These are phyloP conservation scores for Euphorbia peplus DNA, from an alignment of 345 rosid genomes.

Conservation along the genomic window DNA sequence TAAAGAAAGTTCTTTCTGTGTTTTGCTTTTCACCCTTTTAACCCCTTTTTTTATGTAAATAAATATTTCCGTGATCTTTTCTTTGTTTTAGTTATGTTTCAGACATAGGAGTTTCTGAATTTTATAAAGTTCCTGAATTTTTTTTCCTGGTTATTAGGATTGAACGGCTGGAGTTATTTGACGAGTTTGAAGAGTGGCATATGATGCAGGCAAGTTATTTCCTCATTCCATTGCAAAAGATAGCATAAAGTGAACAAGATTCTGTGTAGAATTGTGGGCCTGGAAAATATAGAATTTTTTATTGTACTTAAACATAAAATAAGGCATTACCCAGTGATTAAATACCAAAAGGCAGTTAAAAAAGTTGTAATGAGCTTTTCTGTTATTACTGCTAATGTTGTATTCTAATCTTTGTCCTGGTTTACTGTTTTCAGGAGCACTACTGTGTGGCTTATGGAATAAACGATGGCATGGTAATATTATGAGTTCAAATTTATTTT, in stretches of 20 bases:
- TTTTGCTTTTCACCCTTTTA: conserved; percentile 6
- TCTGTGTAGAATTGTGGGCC: conserved; percentile 11
- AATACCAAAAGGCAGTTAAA: neutral
- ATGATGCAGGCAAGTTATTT: conserved; percentile 92
- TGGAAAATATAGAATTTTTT: conserved; percentile 8
- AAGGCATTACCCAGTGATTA: conserved; percentile 8
- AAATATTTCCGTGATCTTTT: neutral
- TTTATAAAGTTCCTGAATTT: conserved; percentile 24
- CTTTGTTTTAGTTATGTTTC: conserved; percentile 2
- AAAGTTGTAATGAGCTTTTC: conserved; percentile 10
- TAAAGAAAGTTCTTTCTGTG: conserved; percentile 22
- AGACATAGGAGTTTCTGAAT: conserved; percentile 20
- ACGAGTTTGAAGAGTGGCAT: conserved; percentile 97
- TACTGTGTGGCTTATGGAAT: conserved; percentile 84
- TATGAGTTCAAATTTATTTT: conserved; percentile 4
- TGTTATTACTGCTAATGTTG: conserved; percentile 1
- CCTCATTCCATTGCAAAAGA: conserved; percentile 9
- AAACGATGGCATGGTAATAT: conserved; percentile 67
- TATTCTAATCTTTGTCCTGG: conserved; percentile 10
- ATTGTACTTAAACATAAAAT: neutral
- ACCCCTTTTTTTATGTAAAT: neutral
- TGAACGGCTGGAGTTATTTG: conserved; percentile 85
- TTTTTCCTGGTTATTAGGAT: conserved; percentile 52
- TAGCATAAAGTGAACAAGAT: conserved; percentile 2
- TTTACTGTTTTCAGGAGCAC: conserved; percentile 60